These are phyloP conservation scores for Mimosa bimucronata DNA, from an alignment of 306 rosid species.

Conservation along the genomic window DNA sequence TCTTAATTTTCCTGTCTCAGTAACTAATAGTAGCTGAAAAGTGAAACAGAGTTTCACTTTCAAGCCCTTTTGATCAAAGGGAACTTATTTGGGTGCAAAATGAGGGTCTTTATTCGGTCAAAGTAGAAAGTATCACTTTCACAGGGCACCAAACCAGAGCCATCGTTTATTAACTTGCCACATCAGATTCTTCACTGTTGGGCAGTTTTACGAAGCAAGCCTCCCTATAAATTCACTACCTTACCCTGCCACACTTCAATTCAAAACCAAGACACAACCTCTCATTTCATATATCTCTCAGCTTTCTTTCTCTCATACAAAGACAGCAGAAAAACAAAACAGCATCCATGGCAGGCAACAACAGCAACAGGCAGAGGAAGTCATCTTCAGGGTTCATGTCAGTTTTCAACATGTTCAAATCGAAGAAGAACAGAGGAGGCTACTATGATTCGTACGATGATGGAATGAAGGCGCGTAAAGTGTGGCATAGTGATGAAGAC, in stretches of 20 bases:
- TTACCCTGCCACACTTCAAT: background rate
- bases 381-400: slow-evolving; percentile 40
- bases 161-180: background rate
- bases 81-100: background rate
- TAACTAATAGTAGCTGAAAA: background rate
- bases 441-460: slow-evolving; percentile 17
- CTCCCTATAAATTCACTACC: slow-evolving; percentile 38
- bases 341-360: background rate
- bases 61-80: background rate
- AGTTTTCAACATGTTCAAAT: slow-evolving; percentile 53
- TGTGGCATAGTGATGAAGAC: slow-evolving; percentile 69
- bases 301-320: background rate
- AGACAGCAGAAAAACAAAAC: background rate
- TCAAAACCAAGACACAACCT: slow-evolving; percentile 16
- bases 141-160: background rate
- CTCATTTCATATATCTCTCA: background rate
- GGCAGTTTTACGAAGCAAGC: background rate
- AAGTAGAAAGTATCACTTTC: background rate
- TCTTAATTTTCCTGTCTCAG: background rate
- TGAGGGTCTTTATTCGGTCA: background rate
- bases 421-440: slow-evolving; percentile 41
- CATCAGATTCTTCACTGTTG: slow-evolving; percentile 26
- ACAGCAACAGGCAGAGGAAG: slow-evolving; percentile 31
- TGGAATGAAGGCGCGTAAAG: slow-evolving; percentile 21
- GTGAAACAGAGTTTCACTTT: background rate